A percentile compares a stretch with the other conserved stretches of the same genome.
phyloP scores from a whole-genome alignment of 352 stramenopile species.

The Pythium vanterpoolii region DNA sequence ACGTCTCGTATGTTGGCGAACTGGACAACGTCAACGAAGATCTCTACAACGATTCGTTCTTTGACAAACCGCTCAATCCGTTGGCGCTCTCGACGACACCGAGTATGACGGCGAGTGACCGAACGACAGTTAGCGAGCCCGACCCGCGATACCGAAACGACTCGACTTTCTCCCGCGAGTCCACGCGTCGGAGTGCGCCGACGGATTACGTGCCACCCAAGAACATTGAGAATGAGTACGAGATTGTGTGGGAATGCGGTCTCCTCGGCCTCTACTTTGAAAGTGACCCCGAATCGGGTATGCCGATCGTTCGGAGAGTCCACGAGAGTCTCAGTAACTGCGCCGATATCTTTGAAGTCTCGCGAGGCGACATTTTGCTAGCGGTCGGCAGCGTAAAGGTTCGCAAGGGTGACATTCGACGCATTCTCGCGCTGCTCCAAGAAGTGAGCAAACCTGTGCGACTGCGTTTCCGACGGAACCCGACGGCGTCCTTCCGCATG shows the following conservation, averaged over 20 bases:
- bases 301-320: conserved; percentile 84
- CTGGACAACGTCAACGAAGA: conserved; percentile 47
- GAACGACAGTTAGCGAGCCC: conserved; percentile 43
- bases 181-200: conserved; percentile 47
- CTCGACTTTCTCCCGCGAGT: conserved; percentile 47
- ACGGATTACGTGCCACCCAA: conserved; percentile 61
- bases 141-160: conserved; percentile 39
- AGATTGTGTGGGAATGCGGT: conserved; percentile 87
- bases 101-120: conserved; percentile 53
- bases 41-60: conserved; percentile 48
- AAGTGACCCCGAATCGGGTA: conserved; percentile 71
- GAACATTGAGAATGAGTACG: conserved; percentile 76
- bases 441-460: conserved; percentile 82
- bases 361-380: conserved; percentile 72
- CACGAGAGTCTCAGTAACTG: conserved; percentile 87
- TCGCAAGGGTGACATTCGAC: conserved; percentile 77
- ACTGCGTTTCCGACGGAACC: conserved; percentile 70
- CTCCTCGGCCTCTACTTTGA: conserved; percentile 84
- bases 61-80: conserved; percentile 7
- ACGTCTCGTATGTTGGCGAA: conserved; percentile 74
- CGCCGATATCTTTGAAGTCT: conserved; percentile 83
- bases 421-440: conserved; percentile 70
- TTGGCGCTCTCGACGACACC: conserved; percentile 10
- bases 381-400: conserved; percentile 74
- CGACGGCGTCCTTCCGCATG: conserved; percentile 64